Percentiles rank a stretch among this genome's conserved stretches.
phyloP scores from a whole-genome alignment of 352 stramenopile genomes.

The Phytopythium cucurbitacearum region DNA sequence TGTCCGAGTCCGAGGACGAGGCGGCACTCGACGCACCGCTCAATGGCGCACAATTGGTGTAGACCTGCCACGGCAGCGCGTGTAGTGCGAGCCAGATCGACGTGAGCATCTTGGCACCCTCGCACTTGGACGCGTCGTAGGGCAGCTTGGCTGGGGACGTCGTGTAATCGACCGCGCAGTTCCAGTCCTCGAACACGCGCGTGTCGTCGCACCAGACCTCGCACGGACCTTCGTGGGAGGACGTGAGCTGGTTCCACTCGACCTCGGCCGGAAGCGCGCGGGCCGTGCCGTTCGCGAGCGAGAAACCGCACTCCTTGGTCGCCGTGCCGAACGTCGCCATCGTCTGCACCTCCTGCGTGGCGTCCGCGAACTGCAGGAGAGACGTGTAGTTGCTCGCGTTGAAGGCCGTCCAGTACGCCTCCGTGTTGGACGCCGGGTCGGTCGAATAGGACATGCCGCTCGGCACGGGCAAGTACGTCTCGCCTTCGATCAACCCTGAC shows the following conservation, averaged over 20 bases:
- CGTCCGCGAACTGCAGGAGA: conserved; percentile 33
- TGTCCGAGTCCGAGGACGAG: conserved; percentile 7
- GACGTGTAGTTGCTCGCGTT: conserved; percentile 41
- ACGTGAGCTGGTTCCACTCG: conserved; percentile 33
- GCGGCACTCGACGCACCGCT: conserved; percentile 12
- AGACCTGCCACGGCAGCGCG: conserved; percentile 37
- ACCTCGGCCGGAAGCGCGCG: conserved; percentile 30
- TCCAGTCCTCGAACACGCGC: conserved; percentile 31
- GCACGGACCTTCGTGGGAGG: conserved; percentile 34
- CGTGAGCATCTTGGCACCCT: conserved; percentile 26
- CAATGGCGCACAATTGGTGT: conserved; percentile 42
- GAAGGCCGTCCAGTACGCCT: conserved; percentile 29
- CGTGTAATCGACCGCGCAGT: conserved; percentile 33
- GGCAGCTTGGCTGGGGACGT: conserved; percentile 20
- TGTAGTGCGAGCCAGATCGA: conserved; percentile 40
- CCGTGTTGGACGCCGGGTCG: conserved; percentile 23
- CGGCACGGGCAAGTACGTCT: conserved; percentile 17
- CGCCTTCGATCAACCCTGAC: conserved; percentile 16
- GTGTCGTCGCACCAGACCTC: conserved; percentile 49
- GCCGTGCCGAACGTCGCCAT: conserved; percentile 20
- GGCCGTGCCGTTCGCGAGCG: conserved; percentile 20
- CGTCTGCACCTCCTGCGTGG: conserved; percentile 25
- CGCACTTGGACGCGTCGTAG: conserved; percentile 37
- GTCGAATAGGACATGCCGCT: conserved; percentile 21
- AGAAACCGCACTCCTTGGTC: conserved; percentile 38